These are phyloP conservation scores for Bruguiera sexangula DNA, from an alignment of 345 rosid genomes.

Conservation along the genomic window DNA sequence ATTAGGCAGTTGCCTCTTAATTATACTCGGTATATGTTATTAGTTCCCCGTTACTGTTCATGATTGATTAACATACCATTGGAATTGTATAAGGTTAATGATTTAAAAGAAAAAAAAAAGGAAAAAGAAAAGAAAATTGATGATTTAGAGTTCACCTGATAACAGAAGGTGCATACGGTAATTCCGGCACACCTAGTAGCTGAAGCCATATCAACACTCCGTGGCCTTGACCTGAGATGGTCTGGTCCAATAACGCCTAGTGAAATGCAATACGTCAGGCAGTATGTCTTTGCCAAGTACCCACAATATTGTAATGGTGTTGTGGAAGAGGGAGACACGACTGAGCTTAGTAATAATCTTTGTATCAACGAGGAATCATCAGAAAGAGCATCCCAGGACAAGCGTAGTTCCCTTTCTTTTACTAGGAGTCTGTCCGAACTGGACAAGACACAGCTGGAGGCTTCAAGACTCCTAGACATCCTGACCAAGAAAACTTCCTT, in stretches of 20 bases:
- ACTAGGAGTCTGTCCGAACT: conserved; percentile 42
- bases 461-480: conserved; percentile 51
- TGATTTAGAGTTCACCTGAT: not conserved
- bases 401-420: conserved; percentile 35
- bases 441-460: conserved; percentile 41
- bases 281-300: conserved; percentile 61
- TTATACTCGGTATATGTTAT: not conserved
- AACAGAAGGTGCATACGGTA: conserved; percentile 41
- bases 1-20: not conserved
- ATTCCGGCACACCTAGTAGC: conserved; percentile 58
- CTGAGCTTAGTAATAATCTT: conserved; percentile 25
- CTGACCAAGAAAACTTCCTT: conserved; percentile 50
- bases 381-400: conserved; percentile 29
- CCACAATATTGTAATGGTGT: conserved; percentile 56
- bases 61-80: too few relatives aligned
- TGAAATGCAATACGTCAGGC: conserved; percentile 63
- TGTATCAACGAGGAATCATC: conserved; percentile 39
- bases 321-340: conserved; percentile 29
- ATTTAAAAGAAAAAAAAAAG: too few relatives aligned
- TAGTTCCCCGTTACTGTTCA: not conserved
- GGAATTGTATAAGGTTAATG: too few relatives aligned
- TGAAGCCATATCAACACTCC: conserved; percentile 55
- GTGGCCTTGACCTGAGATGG: conserved; percentile 63
- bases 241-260: conserved; percentile 63
- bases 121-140: not conserved